Base-by-base conservation (phyloP, 495 filamentous ascomycete species). In the Hypoxylon crocopeplum region DNA sequence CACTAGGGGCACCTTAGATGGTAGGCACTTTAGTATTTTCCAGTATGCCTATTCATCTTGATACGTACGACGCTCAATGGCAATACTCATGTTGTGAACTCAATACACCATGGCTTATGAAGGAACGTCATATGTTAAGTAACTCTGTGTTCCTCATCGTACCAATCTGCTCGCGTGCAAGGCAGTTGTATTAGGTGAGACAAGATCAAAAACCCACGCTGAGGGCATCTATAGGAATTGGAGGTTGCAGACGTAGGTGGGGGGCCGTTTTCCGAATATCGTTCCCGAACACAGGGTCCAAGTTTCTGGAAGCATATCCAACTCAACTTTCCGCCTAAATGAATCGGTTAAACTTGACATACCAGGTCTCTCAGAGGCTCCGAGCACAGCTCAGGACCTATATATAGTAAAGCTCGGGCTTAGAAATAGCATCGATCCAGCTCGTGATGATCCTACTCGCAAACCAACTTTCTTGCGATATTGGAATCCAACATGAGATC, bases 351-450 rank as follows among this genome's bases (percentile, higher is more conserved):
- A 58, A 44, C 45, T 50, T 21, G 45, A 15, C 20, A 29, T 13
- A 38, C 16, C 20, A 42, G 8, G 21, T 44, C 12, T 36, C 29
- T 13, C 17, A 33, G 30, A 40, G 27, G 24, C 13, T 12, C 29
- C 41, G 41, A 38, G 6, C 6, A 13, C 32, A 11, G 22, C 5
- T 20, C 3, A n/a, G 29, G n/a, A 16, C 12, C 12, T 11, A 37
- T 32, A 57, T 63, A 62, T 56, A 63, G 3, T 46, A 53, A 60
- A 48, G 49, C 32, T 34, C 32, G 22, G 44, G 32, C 29, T 15
- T 54, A 49, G 48, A 42, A 48, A 53, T 53, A 36, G 29, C 12
- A 44, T 64, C 54, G 37, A 54, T 32, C 16, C 27, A 40, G 34
- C 17, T 39, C 10, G 37, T 38, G 12, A 37, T 32, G 38, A 24